Percentiles rank a stretch among this genome's conserved stretches.
Conservation (phyloP, 352 stramenopile genomes). For the Aphanomyces stellatus region DNA sequence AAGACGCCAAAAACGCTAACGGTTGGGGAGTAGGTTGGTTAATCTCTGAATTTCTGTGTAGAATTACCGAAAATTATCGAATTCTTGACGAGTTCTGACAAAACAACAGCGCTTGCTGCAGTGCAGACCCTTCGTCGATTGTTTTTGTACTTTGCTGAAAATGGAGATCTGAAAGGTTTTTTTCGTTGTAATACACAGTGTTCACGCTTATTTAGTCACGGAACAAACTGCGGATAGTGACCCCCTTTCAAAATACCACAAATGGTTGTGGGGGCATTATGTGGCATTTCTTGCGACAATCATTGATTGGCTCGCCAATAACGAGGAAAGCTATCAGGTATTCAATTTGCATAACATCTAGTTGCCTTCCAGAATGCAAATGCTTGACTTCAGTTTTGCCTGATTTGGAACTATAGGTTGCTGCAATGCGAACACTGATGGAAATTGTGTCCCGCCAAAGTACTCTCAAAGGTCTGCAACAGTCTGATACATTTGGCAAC, state of each 20-base stretch:
- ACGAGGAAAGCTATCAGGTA: slow-evolving; percentile 57
- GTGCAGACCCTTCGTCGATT: slow-evolving; percentile 74
- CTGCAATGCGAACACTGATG: slow-evolving; percentile 82
- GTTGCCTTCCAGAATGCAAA: not conserved
- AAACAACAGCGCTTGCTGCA: slow-evolving; percentile 54
- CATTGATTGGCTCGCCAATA: slow-evolving; percentile 53
- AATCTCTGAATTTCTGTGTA: slow-evolving; percentile 8
- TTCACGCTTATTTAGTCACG: slow-evolving; percentile 10
- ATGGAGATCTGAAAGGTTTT: slow-evolving; percentile 54
- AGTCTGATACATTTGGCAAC: slow-evolving; percentile 48
- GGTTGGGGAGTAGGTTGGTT: slow-evolving; percentile 24
- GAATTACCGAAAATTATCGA: slow-evolving; percentile 70
- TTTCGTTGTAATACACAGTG: not conserved
- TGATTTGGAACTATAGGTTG: no score
- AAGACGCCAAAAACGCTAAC: slow-evolving; percentile 81
- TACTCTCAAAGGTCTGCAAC: slow-evolving; percentile 28
- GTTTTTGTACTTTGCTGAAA: slow-evolving; percentile 76
- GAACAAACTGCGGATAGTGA: slow-evolving; percentile 22
- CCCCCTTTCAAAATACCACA: slow-evolving; percentile 61
- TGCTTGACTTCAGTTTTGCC: no score
- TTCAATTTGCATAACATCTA: not conserved
- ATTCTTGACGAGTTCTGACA: slow-evolving; percentile 59
- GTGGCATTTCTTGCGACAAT: slow-evolving; percentile 75
- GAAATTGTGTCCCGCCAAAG: slow-evolving; percentile 77
- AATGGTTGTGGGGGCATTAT: slow-evolving; percentile 81